Evolutionary conservation across 306 rosid genomes (phyloP).

Genomic region (Leucaena leucocephala): DNA sequence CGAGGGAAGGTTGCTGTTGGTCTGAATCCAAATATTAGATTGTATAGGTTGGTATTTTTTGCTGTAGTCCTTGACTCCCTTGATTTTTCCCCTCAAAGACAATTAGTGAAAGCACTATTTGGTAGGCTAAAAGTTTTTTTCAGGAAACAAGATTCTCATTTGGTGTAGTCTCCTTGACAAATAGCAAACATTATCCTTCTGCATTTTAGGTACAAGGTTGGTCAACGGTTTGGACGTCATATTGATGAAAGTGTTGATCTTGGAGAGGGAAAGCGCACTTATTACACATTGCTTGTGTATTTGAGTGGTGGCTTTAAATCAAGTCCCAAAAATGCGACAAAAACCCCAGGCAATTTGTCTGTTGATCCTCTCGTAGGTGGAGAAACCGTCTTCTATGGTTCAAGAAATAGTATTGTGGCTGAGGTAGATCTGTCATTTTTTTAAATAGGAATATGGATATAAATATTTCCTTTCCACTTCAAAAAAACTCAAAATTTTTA

Average conservation of each 20-base stretch:
- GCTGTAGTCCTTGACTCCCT: not conserved
- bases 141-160: constrained; percentile 10
- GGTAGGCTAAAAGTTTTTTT: constrained; percentile 5
- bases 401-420: constrained; percentile 74
- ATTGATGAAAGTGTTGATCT: constrained; percentile 84
- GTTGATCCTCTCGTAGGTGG: constrained; percentile 78
- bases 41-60: constrained; percentile 68
- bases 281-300: constrained; percentile 83
- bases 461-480: constrained; percentile 9
- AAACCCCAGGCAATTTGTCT: constrained; percentile 44
- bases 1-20: constrained; percentile 80
- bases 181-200: constrained; percentile 6
- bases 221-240: constrained; percentile 92
- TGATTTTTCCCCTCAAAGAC: not conserved
- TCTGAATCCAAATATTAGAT: constrained; percentile 81
- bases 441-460: not conserved
- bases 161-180: constrained; percentile 11
- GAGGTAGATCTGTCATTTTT: constrained; percentile 55
- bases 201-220: constrained; percentile 71
- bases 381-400: constrained; percentile 88
- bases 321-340: constrained; percentile 51
- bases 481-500: not conserved
- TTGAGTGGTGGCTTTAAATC: constrained; percentile 73
- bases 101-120: not conserved
- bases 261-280: constrained; percentile 74